phyloP scores from a whole-genome alignment of 83 land plant species.

The Picea abies region DNA sequence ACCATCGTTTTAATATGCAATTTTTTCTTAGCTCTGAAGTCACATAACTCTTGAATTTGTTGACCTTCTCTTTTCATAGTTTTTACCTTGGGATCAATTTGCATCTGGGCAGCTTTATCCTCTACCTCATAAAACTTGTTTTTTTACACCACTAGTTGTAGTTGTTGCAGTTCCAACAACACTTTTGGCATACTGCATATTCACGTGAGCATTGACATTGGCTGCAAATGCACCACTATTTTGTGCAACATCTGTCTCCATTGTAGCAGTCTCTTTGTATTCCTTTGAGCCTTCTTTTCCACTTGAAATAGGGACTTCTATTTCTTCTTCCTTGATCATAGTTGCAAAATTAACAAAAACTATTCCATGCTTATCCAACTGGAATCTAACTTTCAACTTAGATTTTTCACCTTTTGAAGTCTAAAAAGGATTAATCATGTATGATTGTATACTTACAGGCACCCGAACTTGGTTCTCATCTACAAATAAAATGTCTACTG shows the following conservation, averaged over 20 bases:
- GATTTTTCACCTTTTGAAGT: background rate
- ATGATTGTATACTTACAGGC: too few species aligned
- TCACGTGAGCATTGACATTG: slow-evolving; percentile 2
- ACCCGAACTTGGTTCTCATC: too few species aligned
- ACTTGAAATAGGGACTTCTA: slow-evolving; percentile 23
- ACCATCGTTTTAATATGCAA: too few species aligned
- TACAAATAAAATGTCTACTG: slow-evolving; percentile 69
- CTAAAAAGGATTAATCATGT: too few species aligned
- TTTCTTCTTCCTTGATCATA: slow-evolving; percentile 26
- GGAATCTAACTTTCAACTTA: background rate
- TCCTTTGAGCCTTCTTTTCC: slow-evolving; percentile 8
- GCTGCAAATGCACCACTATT: slow-evolving; percentile 8
- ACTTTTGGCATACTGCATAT: slow-evolving; percentile 54
- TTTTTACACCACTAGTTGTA: background rate
- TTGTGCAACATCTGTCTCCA: slow-evolving; percentile 26
- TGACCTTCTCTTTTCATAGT: too few species aligned
- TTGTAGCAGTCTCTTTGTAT: slow-evolving; percentile 1
- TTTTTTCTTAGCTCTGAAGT: too few species aligned
- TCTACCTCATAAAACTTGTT: slow-evolving; percentile 43
- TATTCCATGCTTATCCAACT: slow-evolving; percentile 81
- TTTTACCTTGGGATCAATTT: slow-evolving; percentile 52
- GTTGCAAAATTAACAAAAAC: too few species aligned
- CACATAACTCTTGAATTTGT: too few species aligned
- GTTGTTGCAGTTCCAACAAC: background rate
- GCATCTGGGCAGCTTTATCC: slow-evolving; percentile 57